phyloP scores from a whole-genome alignment of 1,284 basidiomycete species.

The Termitomyces sp. region DNA sequence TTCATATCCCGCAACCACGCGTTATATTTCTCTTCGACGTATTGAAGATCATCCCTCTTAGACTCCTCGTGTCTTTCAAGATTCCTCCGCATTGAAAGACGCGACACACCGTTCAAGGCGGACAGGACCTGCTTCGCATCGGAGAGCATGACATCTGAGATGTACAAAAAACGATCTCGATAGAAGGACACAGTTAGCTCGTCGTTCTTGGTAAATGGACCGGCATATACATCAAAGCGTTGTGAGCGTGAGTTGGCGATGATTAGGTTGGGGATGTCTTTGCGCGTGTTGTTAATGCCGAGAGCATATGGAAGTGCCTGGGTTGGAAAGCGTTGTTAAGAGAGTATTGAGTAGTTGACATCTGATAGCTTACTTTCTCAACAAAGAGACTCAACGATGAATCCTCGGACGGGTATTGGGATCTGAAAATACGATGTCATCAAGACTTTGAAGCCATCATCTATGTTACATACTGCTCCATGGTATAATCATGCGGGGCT shows the following conservation, averaged over 20 bases:
- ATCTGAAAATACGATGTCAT: constrained; percentile 28
- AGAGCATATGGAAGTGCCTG: constrained; percentile 53
- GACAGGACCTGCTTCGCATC: constrained; percentile 52
- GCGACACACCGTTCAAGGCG: constrained; percentile 46
- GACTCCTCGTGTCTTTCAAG: constrained; percentile 28
- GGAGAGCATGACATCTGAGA: constrained; percentile 44
- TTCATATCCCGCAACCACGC: constrained; percentile 57
- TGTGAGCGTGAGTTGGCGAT: constrained; percentile 71
- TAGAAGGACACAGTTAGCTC: constrained; percentile 70
- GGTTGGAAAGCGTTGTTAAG: not conserved
- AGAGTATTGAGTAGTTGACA: not conserved
- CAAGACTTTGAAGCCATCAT: not conserved
- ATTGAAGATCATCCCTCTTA: constrained; percentile 44
- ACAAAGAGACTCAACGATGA: constrained; percentile 61
- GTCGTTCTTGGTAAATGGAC: constrained; percentile 75
- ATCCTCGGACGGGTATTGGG: constrained; percentile 60
- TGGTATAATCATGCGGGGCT: constrained; percentile 68
- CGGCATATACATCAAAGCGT: constrained; percentile 68
- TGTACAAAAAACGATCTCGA: constrained; percentile 57
- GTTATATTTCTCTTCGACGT: constrained; percentile 48
- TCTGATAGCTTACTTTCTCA: constrained; percentile 39
- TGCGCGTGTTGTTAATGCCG: constrained; percentile 55
- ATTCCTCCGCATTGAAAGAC: constrained; percentile 26
- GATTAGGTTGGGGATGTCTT: constrained; percentile 56
- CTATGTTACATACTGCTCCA: constrained; percentile 42